These are phyloP conservation scores for Plantago ovata DNA, from an alignment of 257 asterid genomes.

Conservation along the genomic window DNA sequence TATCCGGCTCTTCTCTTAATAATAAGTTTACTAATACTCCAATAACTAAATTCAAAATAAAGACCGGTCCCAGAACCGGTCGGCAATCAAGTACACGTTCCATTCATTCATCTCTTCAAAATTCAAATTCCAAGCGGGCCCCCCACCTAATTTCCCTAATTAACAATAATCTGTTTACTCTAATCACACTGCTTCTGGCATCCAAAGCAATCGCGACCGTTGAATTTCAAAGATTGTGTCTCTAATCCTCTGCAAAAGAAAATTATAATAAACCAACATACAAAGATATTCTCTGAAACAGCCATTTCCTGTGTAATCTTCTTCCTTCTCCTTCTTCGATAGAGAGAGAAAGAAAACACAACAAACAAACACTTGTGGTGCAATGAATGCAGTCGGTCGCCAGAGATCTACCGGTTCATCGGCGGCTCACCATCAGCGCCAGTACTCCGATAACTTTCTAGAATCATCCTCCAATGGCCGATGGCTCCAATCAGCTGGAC, in stretches of 20 bases:
- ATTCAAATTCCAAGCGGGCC: conserved; percentile 21
- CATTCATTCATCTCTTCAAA: conserved; percentile 17
- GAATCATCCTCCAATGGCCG: conserved; percentile 73
- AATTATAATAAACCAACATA: too few relatives aligned
- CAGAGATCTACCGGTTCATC: conserved; percentile 78
- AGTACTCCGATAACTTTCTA: conserved; percentile 69
- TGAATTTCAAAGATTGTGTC: conserved; percentile 26
- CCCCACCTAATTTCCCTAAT: background rate
- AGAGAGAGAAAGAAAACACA: conserved; percentile 15
- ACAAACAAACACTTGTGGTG: background rate
- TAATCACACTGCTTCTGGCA: background rate
- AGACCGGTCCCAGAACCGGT: conserved; percentile 29
- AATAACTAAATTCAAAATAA: conserved; percentile 29
- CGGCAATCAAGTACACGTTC: conserved; percentile 13
- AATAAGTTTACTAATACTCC: too few relatives aligned
- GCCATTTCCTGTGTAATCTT: conserved; percentile 9
- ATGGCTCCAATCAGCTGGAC: conserved; percentile 96
- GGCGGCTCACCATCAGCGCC: conserved; percentile 80
- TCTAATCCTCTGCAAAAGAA: conserved; percentile 24
- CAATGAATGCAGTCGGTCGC: conserved; percentile 85
- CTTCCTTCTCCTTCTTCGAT: conserved; percentile 10
- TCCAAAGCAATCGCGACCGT: conserved; percentile 27
- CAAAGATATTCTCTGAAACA: too few relatives aligned
- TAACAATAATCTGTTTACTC: background rate
- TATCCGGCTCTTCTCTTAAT: conserved; percentile 11